Percentiles rank a stretch among this genome's conserved stretches.
These are phyloP conservation scores for Fusarium poae DNA, from an alignment of 2,329 filamentous ascomycete species.

Conservation along the genomic window DNA sequence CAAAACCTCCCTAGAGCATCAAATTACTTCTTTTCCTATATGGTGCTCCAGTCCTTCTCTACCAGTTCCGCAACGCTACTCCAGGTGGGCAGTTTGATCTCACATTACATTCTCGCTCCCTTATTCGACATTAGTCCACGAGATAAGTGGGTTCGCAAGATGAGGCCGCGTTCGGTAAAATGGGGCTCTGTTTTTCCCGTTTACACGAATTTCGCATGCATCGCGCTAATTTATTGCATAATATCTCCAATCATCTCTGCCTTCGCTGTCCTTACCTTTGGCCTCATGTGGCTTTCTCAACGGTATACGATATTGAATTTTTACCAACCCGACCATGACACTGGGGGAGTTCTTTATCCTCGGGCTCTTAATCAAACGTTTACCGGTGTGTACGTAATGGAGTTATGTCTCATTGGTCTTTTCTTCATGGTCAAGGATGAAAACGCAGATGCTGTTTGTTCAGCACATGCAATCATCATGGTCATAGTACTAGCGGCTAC, in stretches of 20 bases:
- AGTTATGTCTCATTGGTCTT: slow-evolving; percentile 87
- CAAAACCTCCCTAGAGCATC: slow-evolving; percentile 84
- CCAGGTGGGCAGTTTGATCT: slow-evolving; percentile 80
- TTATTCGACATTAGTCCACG: slow-evolving; percentile 84
- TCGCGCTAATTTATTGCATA: slow-evolving; percentile 89
- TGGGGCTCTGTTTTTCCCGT: slow-evolving; percentile 97
- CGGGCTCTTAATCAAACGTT: slow-evolving; percentile 95
- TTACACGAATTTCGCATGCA: slow-evolving; percentile 96
- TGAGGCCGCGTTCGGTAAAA: slow-evolving; percentile 78
- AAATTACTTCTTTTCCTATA: slow-evolving; percentile 99
- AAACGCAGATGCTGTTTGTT: slow-evolving; percentile 68
- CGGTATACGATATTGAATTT: slow-evolving; percentile 97
- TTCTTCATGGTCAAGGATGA: slow-evolving; percentile 83
- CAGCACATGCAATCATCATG: slow-evolving; percentile 87
- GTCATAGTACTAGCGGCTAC: slow-evolving; percentile 80
- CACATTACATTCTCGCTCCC: slow-evolving; percentile 85
- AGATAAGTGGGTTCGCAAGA: slow-evolving; percentile 90
- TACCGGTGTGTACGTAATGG: slow-evolving; percentile 93
- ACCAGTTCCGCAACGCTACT: slow-evolving; percentile 90
- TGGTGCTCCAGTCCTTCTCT: slow-evolving; percentile 94
- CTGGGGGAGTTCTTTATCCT: slow-evolving; percentile 91
- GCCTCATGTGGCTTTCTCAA: slow-evolving; percentile 92
- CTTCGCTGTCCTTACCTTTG: slow-evolving; percentile 94
- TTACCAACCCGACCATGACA: slow-evolving; percentile 88
- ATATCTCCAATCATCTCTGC: slow-evolving; percentile 90